phyloP scores from a whole-genome alignment of 78 protist species.

The Corallochytrium limacisporum region DNA sequence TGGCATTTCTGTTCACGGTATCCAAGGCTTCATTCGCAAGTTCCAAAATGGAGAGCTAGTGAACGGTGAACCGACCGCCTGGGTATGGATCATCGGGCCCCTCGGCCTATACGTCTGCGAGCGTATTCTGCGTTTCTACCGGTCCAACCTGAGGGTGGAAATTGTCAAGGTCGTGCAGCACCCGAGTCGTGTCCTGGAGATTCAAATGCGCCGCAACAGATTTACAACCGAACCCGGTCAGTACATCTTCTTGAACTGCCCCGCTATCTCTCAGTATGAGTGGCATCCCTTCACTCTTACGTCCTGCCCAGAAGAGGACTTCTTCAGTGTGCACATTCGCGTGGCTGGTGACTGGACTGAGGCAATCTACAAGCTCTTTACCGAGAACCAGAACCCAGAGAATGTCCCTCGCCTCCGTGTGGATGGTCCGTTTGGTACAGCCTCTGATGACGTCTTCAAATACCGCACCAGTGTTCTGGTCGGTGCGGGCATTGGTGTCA shows the following conservation, averaged over 20 bases:
- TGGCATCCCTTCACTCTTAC: conserved; percentile 90
- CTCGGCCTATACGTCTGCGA: conserved; percentile 52
- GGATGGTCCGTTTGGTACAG: conserved; percentile 84
- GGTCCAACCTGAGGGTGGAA: conserved; percentile 21
- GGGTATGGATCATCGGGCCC: conserved; percentile 68
- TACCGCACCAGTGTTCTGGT: conserved; percentile 35
- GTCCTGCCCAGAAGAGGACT: conserved; percentile 69
- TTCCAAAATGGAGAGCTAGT: not conserved
- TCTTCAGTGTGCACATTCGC: conserved; percentile 55
- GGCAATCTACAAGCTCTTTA: not conserved
- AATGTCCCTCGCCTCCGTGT: conserved; percentile 25
- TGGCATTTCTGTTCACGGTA: conserved; percentile 58
- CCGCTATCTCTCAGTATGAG: conserved; percentile 38
- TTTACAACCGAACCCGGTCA: conserved; percentile 68
- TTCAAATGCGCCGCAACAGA: conserved; percentile 36
- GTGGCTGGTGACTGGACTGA: conserved; percentile 34
- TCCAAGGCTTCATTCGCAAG: not conserved
- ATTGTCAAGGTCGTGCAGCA: conserved; percentile 40
- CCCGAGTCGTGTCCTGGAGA: conserved; percentile 46
- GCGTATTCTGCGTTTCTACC: conserved; percentile 37
- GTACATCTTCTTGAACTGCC: conserved; percentile 65
- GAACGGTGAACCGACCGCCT: conserved; percentile 23
- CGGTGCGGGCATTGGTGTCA: conserved; percentile 86
- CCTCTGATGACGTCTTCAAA: conserved; percentile 62
- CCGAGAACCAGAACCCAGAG: not conserved